A percentile compares a stretch with the other conserved stretches of the same genome.
Conservation (phyloP, 805 yeast species). For the Yamadazyma tumulicola region DNA sequence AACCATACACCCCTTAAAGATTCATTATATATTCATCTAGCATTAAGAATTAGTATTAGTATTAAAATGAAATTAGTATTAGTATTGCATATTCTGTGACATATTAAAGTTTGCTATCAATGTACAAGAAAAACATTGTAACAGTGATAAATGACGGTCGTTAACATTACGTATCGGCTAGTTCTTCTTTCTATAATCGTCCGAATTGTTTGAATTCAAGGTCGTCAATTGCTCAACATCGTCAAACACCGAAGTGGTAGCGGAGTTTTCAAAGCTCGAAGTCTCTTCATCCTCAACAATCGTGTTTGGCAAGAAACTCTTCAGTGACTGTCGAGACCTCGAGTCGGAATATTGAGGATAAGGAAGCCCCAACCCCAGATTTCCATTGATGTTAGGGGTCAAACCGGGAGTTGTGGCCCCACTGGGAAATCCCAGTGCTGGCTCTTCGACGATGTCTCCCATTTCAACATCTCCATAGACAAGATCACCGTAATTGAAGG, state of each 20-base stretch:
- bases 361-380: conserved; percentile 2
- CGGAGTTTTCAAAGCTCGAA: conserved; percentile 30
- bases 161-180: neutral
- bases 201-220: conserved; percentile 31
- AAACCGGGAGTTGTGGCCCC: neutral
- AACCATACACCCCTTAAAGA: too few relatives aligned
- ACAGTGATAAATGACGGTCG: too few relatives aligned
- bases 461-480: conserved; percentile 11
- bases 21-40: too few relatives aligned
- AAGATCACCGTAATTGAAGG: conserved; percentile 12
- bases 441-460: conserved; percentile 2
- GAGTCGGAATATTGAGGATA: conserved; percentile 13
- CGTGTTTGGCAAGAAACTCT: conserved; percentile 15
- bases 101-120: too few relatives aligned
- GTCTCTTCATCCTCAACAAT: conserved; percentile 16
- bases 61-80: too few relatives aligned
- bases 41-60: too few relatives aligned
- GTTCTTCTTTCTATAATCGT: conserved; percentile 18
- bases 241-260: conserved; percentile 39
- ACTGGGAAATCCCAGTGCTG: neutral
- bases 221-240: conserved; percentile 26
- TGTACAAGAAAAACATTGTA: too few relatives aligned
- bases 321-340: conserved; percentile 29
- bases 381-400: neutral
- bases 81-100: too few relatives aligned